Conservation (phyloP, 768 basidiomycete genomes). For the Dacryopinax primogenitus region DNA sequence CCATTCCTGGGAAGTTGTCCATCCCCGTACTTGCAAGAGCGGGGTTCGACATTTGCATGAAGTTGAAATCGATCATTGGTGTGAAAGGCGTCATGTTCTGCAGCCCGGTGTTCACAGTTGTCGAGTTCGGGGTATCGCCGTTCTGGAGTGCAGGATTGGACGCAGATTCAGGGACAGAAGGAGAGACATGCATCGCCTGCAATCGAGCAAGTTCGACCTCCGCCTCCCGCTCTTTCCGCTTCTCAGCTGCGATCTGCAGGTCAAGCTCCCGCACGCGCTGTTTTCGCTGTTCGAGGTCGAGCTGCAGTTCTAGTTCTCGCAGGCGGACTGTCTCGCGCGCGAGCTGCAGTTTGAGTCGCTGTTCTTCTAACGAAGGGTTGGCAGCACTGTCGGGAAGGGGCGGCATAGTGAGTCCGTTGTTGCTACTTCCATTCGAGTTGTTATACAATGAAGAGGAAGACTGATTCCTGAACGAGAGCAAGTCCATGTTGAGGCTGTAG, state of each 20-base stretch:
- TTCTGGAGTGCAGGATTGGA: background rate
- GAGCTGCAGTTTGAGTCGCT: background rate
- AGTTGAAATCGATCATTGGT: background rate
- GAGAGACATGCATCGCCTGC: background rate
- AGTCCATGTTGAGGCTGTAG: conserved; percentile 2
- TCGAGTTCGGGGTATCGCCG: background rate
- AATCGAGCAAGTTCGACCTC: background rate
- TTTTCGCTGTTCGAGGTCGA: background rate
- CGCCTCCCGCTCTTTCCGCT: background rate
- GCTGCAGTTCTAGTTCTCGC: background rate
- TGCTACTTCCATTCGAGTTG: background rate
- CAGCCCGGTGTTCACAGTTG: background rate
- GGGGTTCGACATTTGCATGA: background rate
- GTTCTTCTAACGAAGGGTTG: background rate
- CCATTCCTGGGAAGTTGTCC: background rate
- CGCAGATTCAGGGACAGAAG: background rate
- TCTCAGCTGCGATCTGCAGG: conserved; percentile 2
- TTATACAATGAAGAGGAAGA: background rate
- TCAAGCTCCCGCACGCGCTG: background rate
- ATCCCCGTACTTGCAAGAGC: background rate
- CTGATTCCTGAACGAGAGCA: background rate
- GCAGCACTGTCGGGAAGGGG: background rate
- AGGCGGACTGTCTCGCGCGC: background rate
- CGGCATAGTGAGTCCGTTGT: background rate
- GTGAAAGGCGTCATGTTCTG: background rate